Conservation (phyloP, 2,329 filamentous ascomycete species). For the Trichoderma citrinoviride region DNA sequence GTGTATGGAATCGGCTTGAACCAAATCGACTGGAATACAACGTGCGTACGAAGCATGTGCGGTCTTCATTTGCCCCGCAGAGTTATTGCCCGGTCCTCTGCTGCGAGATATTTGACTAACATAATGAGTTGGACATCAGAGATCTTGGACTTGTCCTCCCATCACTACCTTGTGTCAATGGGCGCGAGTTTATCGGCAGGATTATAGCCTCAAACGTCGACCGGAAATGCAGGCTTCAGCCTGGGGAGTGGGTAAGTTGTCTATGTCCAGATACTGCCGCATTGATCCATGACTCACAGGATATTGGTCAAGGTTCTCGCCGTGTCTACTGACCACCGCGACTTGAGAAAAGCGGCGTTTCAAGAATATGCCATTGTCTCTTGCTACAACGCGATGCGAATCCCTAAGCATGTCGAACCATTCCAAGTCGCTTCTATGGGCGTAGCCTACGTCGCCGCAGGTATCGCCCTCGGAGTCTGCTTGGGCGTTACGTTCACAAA, state of each 20-base stretch:
- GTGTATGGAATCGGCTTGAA: slow-evolving; percentile 17
- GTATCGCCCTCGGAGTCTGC: slow-evolving; percentile 14
- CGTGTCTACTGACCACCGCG: slow-evolving; percentile 15
- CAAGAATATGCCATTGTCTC: slow-evolving; percentile 19
- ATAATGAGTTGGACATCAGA: neutral
- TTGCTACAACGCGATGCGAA: slow-evolving; percentile 19
- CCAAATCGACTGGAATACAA: slow-evolving; percentile 8
- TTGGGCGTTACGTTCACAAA: slow-evolving; percentile 10
- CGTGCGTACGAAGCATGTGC: neutral
- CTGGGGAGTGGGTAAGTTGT: slow-evolving; percentile 16
- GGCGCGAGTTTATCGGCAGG: slow-evolving; percentile 18
- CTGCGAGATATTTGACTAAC: neutral
- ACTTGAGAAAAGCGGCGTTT: slow-evolving; percentile 15
- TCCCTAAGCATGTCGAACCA: slow-evolving; percentile 18
- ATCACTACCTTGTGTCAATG: neutral
- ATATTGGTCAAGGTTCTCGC: slow-evolving; percentile 6
- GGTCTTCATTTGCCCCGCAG: neutral
- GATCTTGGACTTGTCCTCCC: slow-evolving; percentile 1
- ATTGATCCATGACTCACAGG: neutral
- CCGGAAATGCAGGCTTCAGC: neutral
- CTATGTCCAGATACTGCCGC: neutral
- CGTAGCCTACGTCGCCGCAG: slow-evolving; percentile 13
- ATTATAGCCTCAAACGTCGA: slow-evolving; percentile 18
- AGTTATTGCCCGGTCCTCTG: neutral
- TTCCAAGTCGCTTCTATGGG: slow-evolving; percentile 17